A percentile compares a stretch with the other conserved stretches of the same genome.
phyloP scores from a whole-genome alignment of 495 filamentous ascomycete species.

The Penicillium soppii region DNA sequence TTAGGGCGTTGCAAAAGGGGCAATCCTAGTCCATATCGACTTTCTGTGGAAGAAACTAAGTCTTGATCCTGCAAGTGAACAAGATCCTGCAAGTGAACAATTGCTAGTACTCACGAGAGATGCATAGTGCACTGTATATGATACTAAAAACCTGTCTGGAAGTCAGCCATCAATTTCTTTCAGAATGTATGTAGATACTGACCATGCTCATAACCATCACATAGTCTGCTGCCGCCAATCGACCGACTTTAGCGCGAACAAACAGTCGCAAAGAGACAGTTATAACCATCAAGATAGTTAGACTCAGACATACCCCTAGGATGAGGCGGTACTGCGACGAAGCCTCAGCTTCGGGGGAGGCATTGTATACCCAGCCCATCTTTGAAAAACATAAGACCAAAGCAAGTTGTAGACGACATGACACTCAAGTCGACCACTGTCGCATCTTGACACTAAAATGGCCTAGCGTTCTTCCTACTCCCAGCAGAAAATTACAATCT shows the following conservation, averaged over 20 bases:
- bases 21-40: conserved; percentile 51
- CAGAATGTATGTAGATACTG: not conserved
- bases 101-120: conserved; percentile 40
- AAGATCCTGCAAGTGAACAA: not conserved
- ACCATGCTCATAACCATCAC: conserved; percentile 47
- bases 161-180: not conserved
- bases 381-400: conserved; percentile 5
- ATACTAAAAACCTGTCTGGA: conserved; percentile 38
- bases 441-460: too few species aligned
- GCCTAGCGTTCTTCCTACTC: not conserved
- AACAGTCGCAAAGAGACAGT: conserved; percentile 37
- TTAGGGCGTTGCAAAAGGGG: conserved; percentile 40
- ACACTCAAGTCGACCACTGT: not conserved
- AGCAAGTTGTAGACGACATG: not conserved
- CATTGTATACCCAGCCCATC: conserved; percentile 48
- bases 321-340: conserved; percentile 42
- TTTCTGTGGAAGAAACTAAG: conserved; percentile 33
- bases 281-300: conserved; percentile 39
- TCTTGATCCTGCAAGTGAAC: not conserved
- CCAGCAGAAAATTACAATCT: not conserved
- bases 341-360: conserved; percentile 37
- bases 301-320: conserved; percentile 41
- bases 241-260: conserved; percentile 33
- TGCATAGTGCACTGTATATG: conserved; percentile 50
- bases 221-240: conserved; percentile 46